Base-by-base conservation (phyloP, 768 basidiomycete genomes). In the Chalciporus piperatus region DNA sequence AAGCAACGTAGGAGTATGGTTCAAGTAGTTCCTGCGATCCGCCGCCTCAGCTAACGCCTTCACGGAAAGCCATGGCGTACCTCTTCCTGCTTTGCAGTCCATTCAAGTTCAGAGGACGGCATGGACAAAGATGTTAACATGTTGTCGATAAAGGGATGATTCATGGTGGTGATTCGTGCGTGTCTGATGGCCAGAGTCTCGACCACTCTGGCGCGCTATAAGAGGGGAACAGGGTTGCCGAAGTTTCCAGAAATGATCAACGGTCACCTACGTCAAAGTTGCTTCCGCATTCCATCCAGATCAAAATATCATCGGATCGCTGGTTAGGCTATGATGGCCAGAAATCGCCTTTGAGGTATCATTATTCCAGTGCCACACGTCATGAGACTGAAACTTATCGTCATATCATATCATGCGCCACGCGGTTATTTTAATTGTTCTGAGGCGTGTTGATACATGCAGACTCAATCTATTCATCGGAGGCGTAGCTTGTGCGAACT, bases 1-100 rank as follows among this genome's bases (percentile, higher is more conserved):
- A 81, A 8, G 83, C 85, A 43, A 94, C 80, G 67, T 95, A 96
- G 2, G 81, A 82, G 69, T 83, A 98, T 1, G 96, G 96, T 67
- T 98, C 96, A 10, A 96, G 77, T 16, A 98, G 63, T 2, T 74
- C 72, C 78, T 77, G 32, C 14, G 16, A 37, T n/a, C 16, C 8
- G 13, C 12, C 8, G 10, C 5, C 17, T 20, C 25, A 41, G 55
- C 41, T 48, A 38, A 30, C 32, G 2, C 25, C 37, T 9, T 13
- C 10, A 4, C 19, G 42, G 32, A 22, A 6, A 4, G 6, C 11
- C 28, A 17, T 7, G 7, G 53, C 68, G n/a, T 17, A 68, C 67
- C 46, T 47, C 47, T 49, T 68, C 68, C 19, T 69, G 54, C 22
- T 54, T 52, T 28, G 42, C 43, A 20, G 61, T 45, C 60, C 61